Evolutionary conservation across 1,284 basidiomycete species (phyloP), one percentile per base, ranked within the genome.

Genomic region (Ustilago tritici): DNA sequence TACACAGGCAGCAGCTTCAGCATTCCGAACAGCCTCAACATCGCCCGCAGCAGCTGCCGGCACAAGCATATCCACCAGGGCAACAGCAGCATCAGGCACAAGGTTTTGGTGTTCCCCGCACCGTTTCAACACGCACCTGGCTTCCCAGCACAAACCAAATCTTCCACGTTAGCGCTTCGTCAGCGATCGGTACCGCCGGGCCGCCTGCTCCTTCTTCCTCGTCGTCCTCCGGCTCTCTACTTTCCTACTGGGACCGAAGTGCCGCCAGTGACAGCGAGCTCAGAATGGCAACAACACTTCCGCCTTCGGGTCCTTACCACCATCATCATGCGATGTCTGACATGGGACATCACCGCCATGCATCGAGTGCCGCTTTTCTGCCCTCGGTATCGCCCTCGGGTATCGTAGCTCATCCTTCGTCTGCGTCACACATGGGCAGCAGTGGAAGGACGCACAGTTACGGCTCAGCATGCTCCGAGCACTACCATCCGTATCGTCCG

Each of bases 171-270:
- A 32, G 63, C 23, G 32, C 58, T 23, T 31, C 67, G 43, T 35
- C 60, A 28, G 53, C 54, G 40, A 28, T 43, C 49, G 12, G 58
- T 9, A 36, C 57, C 3, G 49, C 52, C 3, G 43, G 38, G 11
- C 36, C 54, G 12, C 38, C 47, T 10, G 65, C 61, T 8, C 58
- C 70, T 31, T 61, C 57, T 1, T 64, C 65, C 19, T 64, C 65
- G 2, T 73, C 70, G 3, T 64, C 70, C 9, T 61, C 70, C 2
- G 65, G 70, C 5, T 73, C 70, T 34, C 38, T 68, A 23, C 43
- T 73, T 5, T 68, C 65, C 35, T 68, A 65, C 32, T 73, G 70
- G 70, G 65, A 68, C 15, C 70, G 68, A 19, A 56, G 61, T 14
- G 61, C 55, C 19, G 12, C 61, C 6, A 68, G 70, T 52, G 65